Conservation (phyloP, 2,329 filamentous ascomycete species). For the Aspergillus clavatus region DNA sequence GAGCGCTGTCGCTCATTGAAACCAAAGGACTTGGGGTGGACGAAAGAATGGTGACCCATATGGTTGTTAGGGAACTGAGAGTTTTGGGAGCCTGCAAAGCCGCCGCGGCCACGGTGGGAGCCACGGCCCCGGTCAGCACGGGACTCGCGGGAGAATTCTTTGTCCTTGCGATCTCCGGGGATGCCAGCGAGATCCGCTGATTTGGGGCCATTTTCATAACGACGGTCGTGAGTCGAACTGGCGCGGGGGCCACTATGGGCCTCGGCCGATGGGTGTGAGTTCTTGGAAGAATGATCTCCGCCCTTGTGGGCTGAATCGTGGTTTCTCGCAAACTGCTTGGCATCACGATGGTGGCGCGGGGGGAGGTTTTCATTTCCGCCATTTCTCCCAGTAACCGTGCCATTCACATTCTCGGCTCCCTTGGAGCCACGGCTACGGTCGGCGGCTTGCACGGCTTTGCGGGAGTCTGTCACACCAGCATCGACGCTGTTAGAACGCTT, state of each 20-base stretch:
- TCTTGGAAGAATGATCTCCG: constrained; percentile 25
- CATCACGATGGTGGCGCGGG: constrained; percentile 29
- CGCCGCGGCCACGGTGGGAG: constrained; percentile 39
- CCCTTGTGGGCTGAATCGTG: constrained; percentile 27
- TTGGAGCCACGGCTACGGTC: constrained; percentile 32
- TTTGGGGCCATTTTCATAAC: constrained; percentile 36
- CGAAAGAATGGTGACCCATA: constrained; percentile 38
- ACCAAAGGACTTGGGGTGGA: constrained; percentile 36
- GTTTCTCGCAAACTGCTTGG: constrained; percentile 32
- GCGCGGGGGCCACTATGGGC: constrained; percentile 30
- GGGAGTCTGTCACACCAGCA: constrained; percentile 26
- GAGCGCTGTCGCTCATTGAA: constrained; percentile 41
- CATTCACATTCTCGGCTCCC: constrained; percentile 27
- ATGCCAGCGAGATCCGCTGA: constrained; percentile 34
- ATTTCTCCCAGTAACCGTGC: constrained; percentile 23
- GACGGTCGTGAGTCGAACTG: constrained; percentile 29
- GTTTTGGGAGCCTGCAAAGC: constrained; percentile 32
- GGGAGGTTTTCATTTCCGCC: constrained; percentile 24
- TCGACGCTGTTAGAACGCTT: constrained; percentile 35
- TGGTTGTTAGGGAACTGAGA: constrained; percentile 38
- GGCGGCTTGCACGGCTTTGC: constrained; percentile 28
- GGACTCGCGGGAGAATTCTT: constrained; percentile 34
- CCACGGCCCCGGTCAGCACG: constrained; percentile 38
- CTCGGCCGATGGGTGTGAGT: constrained; percentile 28
- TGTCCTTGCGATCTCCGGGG: constrained; percentile 30